Evolutionary conservation across 2,329 filamentous ascomycete genomes (phyloP), one percentile per base, ranked within the genome.

Genomic region (Talaromyces sp.): DNA sequence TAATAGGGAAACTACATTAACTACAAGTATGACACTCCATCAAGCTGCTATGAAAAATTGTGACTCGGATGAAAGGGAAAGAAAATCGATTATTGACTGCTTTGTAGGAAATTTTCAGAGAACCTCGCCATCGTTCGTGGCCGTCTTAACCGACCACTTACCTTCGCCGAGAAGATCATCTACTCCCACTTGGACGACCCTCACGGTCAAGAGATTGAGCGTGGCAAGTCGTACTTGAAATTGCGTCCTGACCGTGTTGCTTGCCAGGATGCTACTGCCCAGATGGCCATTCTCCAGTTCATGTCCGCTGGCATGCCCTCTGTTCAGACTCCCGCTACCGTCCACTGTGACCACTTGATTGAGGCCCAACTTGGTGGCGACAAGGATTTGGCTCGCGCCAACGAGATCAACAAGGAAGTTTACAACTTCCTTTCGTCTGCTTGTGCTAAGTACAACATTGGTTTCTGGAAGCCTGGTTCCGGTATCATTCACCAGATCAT

Each of bases 271-370:
- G 94, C 94, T 74, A 97, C 94, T 61, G 94, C 94, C 64, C 94
- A 99, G 84, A 99, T 99, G 94, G 94, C 94, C 64, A 96, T 99
- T 67, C 84, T 99, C 60, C 94, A 99, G 82, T 99, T 99, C 85
- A 99, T 99, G 92, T 96, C 91, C 57, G 93, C 94, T 61, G 93
- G 93, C 75, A 93, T 99, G 90, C 89, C 91, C 65, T 87, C 88
- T 22, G 94, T 97, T 62, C 92, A 92, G 63, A 97, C 95, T 70
- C 94, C 94, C 53, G 86, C 88, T 69, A 97, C 93, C 52, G 93
- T 99, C 63, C 94, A 99, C 85, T 97, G 94, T 75, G 94, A 99
- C 78, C 94, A 99, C 80, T 86, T 99, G 83, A 99, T 99, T 77
- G 93, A 97, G 83, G 94, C 93, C 62, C 93, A 97, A 80, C 75